Percentiles rank a stretch among this genome's conserved stretches.
Conservation (phyloP, 2,329 filamentous ascomycete genomes). For the Penicillium sp. region DNA sequence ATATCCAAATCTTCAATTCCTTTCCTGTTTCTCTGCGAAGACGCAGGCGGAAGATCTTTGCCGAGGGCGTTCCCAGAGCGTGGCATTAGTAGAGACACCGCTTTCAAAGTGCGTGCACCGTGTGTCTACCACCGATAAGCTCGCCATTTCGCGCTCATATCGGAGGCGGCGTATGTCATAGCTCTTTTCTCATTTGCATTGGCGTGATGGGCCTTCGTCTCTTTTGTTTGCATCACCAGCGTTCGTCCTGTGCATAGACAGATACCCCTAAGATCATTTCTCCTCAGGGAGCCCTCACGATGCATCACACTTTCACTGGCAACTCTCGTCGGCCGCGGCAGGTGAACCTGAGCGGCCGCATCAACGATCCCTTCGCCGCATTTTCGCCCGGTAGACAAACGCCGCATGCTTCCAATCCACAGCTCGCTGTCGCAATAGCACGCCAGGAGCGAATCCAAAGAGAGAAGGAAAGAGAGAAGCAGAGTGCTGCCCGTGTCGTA, state of each 20-base stretch:
- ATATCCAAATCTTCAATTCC: not conserved
- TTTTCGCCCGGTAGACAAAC: conserved; percentile 57
- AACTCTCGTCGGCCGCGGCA: conserved; percentile 80
- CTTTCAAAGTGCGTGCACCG: conserved; percentile 12
- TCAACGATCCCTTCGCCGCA: conserved; percentile 71
- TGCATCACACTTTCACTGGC: conserved; percentile 93
- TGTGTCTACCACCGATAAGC: conserved; percentile 23
- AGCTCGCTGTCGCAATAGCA: conserved; percentile 77
- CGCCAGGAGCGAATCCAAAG: conserved; percentile 80
- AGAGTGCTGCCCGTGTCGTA: conserved; percentile 70
- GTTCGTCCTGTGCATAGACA: conserved; percentile 3
- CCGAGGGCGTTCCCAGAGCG: conserved; percentile 11
- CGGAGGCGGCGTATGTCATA: conserved; percentile 27
- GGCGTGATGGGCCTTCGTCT: conserved; percentile 22
- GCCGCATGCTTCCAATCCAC: conserved; percentile 59
- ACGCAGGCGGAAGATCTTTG: not conserved
- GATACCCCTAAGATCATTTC: conserved; percentile 2
- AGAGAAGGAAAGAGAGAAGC: conserved; percentile 73
- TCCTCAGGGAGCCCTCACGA: conserved; percentile 39
- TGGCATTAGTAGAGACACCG: not conserved
- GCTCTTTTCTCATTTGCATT: conserved; percentile 20
- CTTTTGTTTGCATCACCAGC: conserved; percentile 14
- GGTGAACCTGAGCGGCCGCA: conserved; percentile 88
- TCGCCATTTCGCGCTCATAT: conserved; percentile 17
- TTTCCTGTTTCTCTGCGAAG: not conserved